These are phyloP conservation scores for Capsicum chinense DNA, from an alignment of 257 asterid genomes.

Conservation along the genomic window DNA sequence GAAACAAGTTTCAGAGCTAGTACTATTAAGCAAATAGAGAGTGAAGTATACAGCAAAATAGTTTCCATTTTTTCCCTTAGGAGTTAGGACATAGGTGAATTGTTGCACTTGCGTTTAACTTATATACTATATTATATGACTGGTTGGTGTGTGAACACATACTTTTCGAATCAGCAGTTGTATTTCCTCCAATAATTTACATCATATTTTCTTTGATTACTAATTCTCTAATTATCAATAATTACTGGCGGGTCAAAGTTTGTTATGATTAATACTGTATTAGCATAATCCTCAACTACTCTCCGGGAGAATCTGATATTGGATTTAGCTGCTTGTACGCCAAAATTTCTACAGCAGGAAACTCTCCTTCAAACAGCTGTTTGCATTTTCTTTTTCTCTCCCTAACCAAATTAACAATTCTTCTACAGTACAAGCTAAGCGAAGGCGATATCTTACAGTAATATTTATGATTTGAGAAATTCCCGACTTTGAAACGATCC, in stretches of 20 bases:
- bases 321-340: not conserved
- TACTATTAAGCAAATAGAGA: not conserved
- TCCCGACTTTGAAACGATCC: no score
- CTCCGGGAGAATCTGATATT: not conserved
- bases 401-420: no score
- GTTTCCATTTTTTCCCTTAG: constrained; percentile 8
- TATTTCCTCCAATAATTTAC: no score
- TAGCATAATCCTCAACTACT: not conserved
- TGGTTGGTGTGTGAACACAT: no score
- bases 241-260: not conserved
- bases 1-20: not conserved
- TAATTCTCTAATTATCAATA: no score
- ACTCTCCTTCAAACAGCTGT: not conserved
- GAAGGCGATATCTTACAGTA: no score
- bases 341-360: constrained; percentile 3
- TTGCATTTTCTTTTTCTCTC: no score
- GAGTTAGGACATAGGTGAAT: not conserved
- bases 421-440: no score
- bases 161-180: no score
- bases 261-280: not conserved
- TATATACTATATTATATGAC: not conserved
- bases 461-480: no score
- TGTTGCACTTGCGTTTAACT: not conserved
- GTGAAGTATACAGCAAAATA: constrained; percentile 4
- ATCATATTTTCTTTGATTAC: no score